Evolutionary conservation across 441 rosid genomes (phyloP).

Genomic region (Heliophila coronopifolia): DNA sequence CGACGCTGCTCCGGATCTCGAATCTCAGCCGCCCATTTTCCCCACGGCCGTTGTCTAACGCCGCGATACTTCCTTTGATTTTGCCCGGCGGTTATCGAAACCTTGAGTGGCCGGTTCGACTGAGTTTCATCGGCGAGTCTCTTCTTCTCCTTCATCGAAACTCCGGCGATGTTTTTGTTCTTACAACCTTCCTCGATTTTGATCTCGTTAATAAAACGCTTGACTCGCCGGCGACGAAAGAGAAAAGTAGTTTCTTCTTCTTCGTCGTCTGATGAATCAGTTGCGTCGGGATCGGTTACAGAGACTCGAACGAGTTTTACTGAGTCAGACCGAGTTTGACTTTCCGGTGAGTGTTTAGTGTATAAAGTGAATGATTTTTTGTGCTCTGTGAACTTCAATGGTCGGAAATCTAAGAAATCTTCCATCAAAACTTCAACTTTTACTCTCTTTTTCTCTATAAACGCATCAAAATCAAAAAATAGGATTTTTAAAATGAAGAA

Average conservation of each 20-base stretch:
- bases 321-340: slow-evolving; percentile 3
- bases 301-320: slow-evolving; percentile 45
- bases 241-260: slow-evolving; percentile 33
- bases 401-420: slow-evolving; percentile 45
- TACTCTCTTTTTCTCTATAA: slow-evolving; percentile 4
- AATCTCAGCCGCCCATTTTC: slow-evolving; percentile 98
- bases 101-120: slow-evolving; percentile 26
- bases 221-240: slow-evolving; percentile 48
- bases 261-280: slow-evolving; percentile 92
- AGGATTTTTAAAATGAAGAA: slow-evolving; percentile 8
- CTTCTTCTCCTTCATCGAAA: slow-evolving; percentile 26
- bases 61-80: slow-evolving; percentile 69
- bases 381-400: slow-evolving; percentile 60
- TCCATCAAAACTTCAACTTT: slow-evolving; percentile 15
- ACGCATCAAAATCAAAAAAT: slow-evolving; percentile 31
- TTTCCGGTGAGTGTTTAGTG: slow-evolving; percentile 29
- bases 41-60: slow-evolving; percentile 93
- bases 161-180: slow-evolving; percentile 3
- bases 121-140: slow-evolving; percentile 24
- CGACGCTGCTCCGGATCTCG: slow-evolving; percentile 78
- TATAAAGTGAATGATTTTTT: slow-evolving; percentile 38
- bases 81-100: slow-evolving; percentile 3
- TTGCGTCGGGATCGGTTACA: slow-evolving; percentile 65
- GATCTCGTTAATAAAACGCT: slow-evolving; percentile 59
- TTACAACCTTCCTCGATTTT: slow-evolving; percentile 38